Percentiles rank a stretch among this genome's conserved stretches.
Conservation (phyloP, 148 eudicot genomes). For the Pharnaceum exiguum region DNA sequence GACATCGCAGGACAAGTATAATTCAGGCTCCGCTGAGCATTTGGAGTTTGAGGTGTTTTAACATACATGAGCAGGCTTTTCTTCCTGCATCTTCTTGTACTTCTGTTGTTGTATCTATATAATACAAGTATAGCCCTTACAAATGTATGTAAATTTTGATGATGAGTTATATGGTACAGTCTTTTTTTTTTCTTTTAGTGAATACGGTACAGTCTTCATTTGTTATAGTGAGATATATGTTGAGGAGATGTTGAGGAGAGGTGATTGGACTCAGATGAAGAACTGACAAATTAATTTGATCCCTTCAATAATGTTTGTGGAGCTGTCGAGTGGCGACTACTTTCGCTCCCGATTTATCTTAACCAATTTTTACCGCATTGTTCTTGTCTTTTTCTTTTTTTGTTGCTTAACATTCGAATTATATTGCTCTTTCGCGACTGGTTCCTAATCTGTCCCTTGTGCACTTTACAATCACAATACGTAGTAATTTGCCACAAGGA, state of each 20-base stretch:
- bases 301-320: no score
- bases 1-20: slow-evolving; percentile 30
- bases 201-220: slow-evolving; percentile 22
- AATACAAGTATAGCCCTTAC: slow-evolving; percentile 17
- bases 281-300: no score
- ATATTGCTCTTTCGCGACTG: no score
- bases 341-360: no score
- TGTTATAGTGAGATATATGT: slow-evolving; percentile 8
- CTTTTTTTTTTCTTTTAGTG: slow-evolving; percentile 17
- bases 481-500: no score
- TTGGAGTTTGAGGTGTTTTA: slow-evolving; percentile 77
- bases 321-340: no score
- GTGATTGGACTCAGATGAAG: no score
- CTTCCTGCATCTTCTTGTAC: background rate
- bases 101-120: slow-evolving; percentile 10
- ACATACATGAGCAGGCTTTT: background rate
- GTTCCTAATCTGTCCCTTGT: no score
- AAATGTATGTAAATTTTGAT: slow-evolving; percentile 18
- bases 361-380: no score
- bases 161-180: slow-evolving; percentile 19
- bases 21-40: slow-evolving; percentile 38
- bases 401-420: no score
- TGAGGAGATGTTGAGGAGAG: slow-evolving; percentile 9
- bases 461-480: no score
- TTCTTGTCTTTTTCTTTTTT: no score